Percentiles rank a stretch among this genome's conserved stretches.
phyloP scores from a whole-genome alignment of 2,329 filamentous ascomycete species.

The Pseudogymnoascus sp. region DNA sequence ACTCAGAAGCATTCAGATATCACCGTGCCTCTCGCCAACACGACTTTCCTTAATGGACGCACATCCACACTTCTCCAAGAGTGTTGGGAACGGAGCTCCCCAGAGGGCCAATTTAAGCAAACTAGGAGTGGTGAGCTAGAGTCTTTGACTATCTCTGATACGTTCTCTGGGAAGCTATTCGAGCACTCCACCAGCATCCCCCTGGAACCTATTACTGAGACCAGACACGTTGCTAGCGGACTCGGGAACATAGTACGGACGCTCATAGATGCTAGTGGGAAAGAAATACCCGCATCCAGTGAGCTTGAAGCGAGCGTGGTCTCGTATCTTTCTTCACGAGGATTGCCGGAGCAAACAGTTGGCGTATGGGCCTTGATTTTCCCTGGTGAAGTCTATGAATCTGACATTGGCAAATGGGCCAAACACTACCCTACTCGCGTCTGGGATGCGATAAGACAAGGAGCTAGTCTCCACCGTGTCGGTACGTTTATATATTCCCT shows the following conservation, averaged over 20 bases:
- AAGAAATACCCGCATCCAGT: slow-evolving; percentile 53
- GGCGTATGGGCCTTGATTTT: slow-evolving; percentile 68
- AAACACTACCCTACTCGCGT: neutral
- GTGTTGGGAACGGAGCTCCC: slow-evolving; percentile 30
- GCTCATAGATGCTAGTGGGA: slow-evolving; percentile 31
- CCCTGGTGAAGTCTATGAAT: slow-evolving; percentile 31
- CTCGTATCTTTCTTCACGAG: slow-evolving; percentile 40
- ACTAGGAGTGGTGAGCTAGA: neutral
- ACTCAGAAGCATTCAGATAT: slow-evolving; percentile 23
- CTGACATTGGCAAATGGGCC: neutral
- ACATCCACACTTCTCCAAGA: slow-evolving; percentile 48
- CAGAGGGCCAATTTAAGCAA: neutral
- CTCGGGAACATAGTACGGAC: slow-evolving; percentile 73
- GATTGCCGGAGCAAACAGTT: slow-evolving; percentile 35
- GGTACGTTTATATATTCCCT: slow-evolving; percentile 18
- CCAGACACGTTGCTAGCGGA: slow-evolving; percentile 49
- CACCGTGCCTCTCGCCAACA: slow-evolving; percentile 65
- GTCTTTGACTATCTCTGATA: neutral
- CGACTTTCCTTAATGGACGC: slow-evolving; percentile 63
- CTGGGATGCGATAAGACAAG: neutral
- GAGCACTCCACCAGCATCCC: neutral
- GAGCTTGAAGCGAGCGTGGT: slow-evolving; percentile 63
- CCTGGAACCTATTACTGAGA: neutral
- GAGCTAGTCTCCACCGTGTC: slow-evolving; percentile 20
- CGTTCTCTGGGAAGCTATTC: neutral